phyloP scores from a whole-genome alignment of 306 rosid species.

The Oxytropis ochrocephala region DNA sequence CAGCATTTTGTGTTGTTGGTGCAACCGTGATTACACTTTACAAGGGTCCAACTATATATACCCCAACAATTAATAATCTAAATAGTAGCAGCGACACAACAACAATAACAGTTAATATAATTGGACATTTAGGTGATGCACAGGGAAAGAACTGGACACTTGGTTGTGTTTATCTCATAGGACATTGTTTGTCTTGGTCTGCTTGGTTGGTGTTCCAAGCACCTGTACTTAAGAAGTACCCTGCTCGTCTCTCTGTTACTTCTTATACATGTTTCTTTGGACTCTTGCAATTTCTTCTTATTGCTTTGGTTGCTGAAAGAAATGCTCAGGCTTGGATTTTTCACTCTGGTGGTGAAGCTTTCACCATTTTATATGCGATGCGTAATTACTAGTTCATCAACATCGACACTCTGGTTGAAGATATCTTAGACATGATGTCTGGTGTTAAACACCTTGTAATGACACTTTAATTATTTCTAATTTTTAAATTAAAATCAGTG shows the following conservation, averaged over 20 bases:
- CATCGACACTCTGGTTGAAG: too few species aligned
- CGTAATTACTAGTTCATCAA: background rate
- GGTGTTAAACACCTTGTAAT: too few species aligned
- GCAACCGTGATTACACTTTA: constrained; percentile 89
- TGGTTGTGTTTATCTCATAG: constrained; percentile 77
- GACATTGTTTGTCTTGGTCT: constrained; percentile 95
- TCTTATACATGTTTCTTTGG: constrained; percentile 94
- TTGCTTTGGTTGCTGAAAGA: constrained; percentile 65
- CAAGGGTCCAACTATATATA: constrained; percentile 85
- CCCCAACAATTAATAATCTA: constrained; percentile 42
- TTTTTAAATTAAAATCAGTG: too few species aligned
- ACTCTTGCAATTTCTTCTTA: constrained; percentile 62
- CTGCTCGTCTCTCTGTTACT: constrained; percentile 94
- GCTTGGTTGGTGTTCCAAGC: constrained; percentile 93
- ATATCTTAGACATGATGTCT: too few species aligned
- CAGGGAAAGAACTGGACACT: constrained; percentile 85
- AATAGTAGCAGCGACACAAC: constrained; percentile 10
- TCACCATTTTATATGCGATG: constrained; percentile 83
- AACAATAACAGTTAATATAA: background rate
- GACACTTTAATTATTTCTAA: too few species aligned
- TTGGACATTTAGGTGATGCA: constrained; percentile 56
- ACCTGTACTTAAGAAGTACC: constrained; percentile 88
- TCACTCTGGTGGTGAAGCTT: constrained; percentile 71
- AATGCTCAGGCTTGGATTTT: constrained; percentile 82
- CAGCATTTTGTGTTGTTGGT: constrained; percentile 73